Base-by-base conservation (phyloP, 306 rosid genomes). In the Cajanus cajan region DNA sequence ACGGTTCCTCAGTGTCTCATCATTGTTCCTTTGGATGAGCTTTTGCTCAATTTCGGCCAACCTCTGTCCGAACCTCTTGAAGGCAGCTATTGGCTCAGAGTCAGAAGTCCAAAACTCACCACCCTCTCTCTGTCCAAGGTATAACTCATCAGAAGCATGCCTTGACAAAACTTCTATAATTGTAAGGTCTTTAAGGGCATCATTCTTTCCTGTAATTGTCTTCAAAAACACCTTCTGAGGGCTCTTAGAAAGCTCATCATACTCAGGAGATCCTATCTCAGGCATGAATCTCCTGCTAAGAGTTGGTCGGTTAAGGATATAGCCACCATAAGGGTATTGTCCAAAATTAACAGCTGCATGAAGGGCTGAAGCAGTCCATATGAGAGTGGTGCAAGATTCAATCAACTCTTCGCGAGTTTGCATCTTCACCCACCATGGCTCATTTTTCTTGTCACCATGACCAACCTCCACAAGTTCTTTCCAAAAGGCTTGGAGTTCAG, bases 341-440 rank as follows among this genome's bases (percentile, higher is more conserved):
- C 94, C 92, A 18, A 88, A 90, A 81, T 90, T 86, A 28, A 88
- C 89, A 16, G 93, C 93, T 47, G 93, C 91, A 63, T 90, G 93
- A 59, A 87, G 91, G 0, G 93, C 93, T 4, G 93, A 91, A 52
- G 96, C 86, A 57, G 79, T 86, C 96, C 93, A 91, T 80, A 91
- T 86, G 36, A 87, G 54, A 7, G 74, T 91, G 43, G 86, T 78
- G 83, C 87, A 80, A 0, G 78, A 22, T 22, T 87, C 82, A 5
- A 85, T 52, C 68, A 89, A 82, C n/a, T 86, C 93, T 15, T 73
- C 19, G 1, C 81, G 43, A 28, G 79, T 85, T 74, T 84, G 85
- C 91, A 90, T 70, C 57, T 80, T 82, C 4, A 80, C 80, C 91
- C 91, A 90, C 93, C 93, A 87, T 12, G 88, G 54, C 50, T 80